Evolutionary conservation across 73 alveolate species (phyloP).

Genomic region (Symbiodinium natans): DNA sequence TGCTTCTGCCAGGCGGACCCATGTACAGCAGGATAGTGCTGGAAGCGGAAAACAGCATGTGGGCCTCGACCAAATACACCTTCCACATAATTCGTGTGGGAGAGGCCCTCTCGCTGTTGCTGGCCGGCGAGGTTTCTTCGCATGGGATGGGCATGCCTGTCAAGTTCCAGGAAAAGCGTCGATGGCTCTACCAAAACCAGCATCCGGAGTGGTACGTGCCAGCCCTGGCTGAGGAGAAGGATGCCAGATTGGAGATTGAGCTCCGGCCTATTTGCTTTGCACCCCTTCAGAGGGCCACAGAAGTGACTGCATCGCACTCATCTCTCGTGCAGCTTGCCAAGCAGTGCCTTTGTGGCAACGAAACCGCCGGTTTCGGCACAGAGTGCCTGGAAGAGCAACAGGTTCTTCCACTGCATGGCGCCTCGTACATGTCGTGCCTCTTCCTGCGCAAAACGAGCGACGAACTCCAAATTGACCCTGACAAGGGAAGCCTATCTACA

Average conservation of each 20-base stretch:
- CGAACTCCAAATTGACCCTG: background rate
- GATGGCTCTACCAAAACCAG: background rate
- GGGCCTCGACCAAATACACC: background rate
- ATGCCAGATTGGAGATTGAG: background rate
- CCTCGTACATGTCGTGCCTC: too few species aligned
- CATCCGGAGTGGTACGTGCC: background rate
- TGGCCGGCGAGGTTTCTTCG: background rate
- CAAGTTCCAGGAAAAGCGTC: background rate
- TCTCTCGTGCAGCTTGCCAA: background rate
- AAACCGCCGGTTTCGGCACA: background rate
- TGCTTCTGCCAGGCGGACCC: slow-evolving; percentile 9
- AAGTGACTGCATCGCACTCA: too few species aligned
- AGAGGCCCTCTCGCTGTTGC: background rate
- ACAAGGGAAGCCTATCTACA: background rate
- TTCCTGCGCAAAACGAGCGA: background rate
- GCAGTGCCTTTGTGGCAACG: background rate
- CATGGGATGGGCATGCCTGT: background rate
- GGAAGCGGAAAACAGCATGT: background rate
- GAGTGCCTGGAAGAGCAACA: background rate
- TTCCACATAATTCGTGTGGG: slow-evolving; percentile 43
- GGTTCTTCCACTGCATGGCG: background rate
- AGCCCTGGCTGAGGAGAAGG: background rate
- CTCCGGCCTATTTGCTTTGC: slow-evolving; percentile 17
- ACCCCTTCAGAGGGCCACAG: background rate
- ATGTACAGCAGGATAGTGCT: background rate